Percentiles rank a stretch among this genome's conserved stretches.
Evolutionary conservation across 1,284 basidiomycete species (phyloP).

Genomic region (Sanguinoderma infundibulare): DNA sequence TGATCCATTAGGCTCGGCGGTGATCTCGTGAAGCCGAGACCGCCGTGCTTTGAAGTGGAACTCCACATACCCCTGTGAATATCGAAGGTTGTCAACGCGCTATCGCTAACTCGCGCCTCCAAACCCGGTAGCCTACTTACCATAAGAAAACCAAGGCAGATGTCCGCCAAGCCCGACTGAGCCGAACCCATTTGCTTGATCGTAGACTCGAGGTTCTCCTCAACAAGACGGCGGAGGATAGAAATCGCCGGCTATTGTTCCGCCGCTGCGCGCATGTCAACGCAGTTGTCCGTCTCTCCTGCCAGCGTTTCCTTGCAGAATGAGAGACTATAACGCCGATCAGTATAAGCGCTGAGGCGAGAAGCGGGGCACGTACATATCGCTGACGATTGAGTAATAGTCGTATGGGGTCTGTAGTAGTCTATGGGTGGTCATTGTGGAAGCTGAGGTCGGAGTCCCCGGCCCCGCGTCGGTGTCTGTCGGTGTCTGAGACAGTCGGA

Average conservation of each 20-base stretch:
- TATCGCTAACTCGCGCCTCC: background rate
- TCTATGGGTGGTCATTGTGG: too few relatives aligned
- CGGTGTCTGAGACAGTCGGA: too few relatives aligned
- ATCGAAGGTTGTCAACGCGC: background rate
- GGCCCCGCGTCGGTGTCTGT: too few relatives aligned
- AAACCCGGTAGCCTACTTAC: constrained; percentile 4
- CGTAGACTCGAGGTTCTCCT: constrained; percentile 16
- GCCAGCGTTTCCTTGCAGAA: constrained; percentile 19
- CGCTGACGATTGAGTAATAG: constrained; percentile 3
- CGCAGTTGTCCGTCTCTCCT: constrained; percentile 19
- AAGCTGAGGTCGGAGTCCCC: too few relatives aligned
- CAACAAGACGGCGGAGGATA: constrained; percentile 14
- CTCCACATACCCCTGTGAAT: constrained; percentile 16
- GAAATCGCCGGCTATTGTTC: constrained; percentile 3
- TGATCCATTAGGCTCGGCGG: too few relatives aligned
- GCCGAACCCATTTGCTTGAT: constrained; percentile 1
- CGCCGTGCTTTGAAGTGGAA: constrained; percentile 21
- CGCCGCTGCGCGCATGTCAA: constrained; percentile 13
- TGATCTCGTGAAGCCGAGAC: constrained; percentile 19
- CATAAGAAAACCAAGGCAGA: constrained; percentile 8
- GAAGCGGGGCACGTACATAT: constrained; percentile 14
- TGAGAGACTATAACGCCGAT: constrained; percentile 9
- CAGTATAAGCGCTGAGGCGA: too few relatives aligned
- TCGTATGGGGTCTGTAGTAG: too few relatives aligned
- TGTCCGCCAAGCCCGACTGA: background rate